Percentiles rank a stretch among this genome's conserved stretches.
Conservation (phyloP, 2,329 filamentous ascomycete species). For the Bimuria novae-zelandiae region DNA sequence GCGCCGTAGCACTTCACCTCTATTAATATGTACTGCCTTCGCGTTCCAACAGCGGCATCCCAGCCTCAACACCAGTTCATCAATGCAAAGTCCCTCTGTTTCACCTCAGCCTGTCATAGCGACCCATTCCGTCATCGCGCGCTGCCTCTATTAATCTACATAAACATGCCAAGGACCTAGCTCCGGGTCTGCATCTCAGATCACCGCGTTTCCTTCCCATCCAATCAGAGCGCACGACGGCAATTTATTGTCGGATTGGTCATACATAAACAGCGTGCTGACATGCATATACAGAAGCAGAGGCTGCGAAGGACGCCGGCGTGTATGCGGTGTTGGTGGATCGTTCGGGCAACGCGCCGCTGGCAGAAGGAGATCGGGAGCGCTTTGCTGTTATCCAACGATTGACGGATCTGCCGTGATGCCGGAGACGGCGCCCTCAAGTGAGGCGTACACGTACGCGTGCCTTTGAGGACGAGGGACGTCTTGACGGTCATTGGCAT, state of each 20-base stretch:
- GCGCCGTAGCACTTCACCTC: conserved; percentile 7
- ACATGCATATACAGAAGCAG: conserved; percentile 43
- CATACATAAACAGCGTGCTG: conserved; percentile 21
- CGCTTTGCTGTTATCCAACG: conserved; percentile 33
- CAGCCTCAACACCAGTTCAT: conserved; percentile 5
- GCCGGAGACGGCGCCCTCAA: background rate
- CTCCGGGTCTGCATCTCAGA: conserved; percentile 3
- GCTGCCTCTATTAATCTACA: conserved; percentile 9
- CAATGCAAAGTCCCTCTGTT: background rate
- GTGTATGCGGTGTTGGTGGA: conserved; percentile 52
- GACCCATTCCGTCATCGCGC: conserved; percentile 7
- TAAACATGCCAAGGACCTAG: background rate
- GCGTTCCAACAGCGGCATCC: conserved; percentile 10
- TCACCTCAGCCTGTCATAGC: background rate
- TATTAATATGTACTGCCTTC: conserved; percentile 27
- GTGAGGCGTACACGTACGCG: background rate
- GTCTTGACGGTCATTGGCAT: background rate
- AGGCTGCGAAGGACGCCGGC: conserved; percentile 50
- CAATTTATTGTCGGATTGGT: too few relatives aligned
- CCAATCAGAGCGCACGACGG: conserved; percentile 5
- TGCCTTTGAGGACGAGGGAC: background rate
- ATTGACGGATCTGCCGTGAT: conserved; percentile 45
- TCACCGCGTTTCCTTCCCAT: background rate
- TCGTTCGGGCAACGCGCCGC: conserved; percentile 71
- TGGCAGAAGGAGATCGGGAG: conserved; percentile 44